phyloP scores from a whole-genome alignment of 805 yeast genomes.

The Wickerhamiella azymoides region DNA sequence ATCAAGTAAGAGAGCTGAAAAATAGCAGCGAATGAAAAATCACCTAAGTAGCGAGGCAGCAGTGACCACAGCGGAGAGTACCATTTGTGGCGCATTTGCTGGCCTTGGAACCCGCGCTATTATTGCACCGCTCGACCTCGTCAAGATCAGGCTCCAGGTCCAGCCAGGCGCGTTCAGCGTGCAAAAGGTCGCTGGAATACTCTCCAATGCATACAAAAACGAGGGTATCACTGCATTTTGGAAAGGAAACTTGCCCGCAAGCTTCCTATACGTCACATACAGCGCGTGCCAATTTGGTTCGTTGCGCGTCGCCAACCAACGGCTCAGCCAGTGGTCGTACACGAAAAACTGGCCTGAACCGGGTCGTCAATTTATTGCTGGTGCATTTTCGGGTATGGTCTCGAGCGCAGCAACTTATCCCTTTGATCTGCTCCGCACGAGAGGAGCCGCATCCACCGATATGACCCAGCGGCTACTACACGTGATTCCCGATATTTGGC shows the following conservation, averaged over 20 bases:
- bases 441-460: conserved; percentile 54
- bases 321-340: conserved; percentile 23
- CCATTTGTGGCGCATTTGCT: conserved; percentile 57
- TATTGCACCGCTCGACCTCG: conserved; percentile 66
- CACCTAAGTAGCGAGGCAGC: conserved; percentile 31
- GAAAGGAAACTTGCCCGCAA: conserved; percentile 95
- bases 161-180: conserved; percentile 22
- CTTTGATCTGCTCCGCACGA: conserved; percentile 74
- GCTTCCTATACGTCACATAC: conserved; percentile 66
- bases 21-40: conserved; percentile 9
- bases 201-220: conserved; percentile 32
- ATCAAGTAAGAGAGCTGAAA: not conserved
- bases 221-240: conserved; percentile 76
- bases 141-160: conserved; percentile 64
- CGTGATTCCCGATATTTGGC: conserved; percentile 26
- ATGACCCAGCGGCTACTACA: conserved; percentile 15
- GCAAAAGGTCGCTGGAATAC: conserved; percentile 19
- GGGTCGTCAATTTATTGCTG: conserved; percentile 43
- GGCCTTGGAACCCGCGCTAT: conserved; percentile 50
- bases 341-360: conserved; percentile 25
- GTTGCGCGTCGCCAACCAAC: conserved; percentile 41
- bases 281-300: conserved; percentile 77
- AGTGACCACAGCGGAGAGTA: conserved; percentile 39
- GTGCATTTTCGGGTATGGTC: conserved; percentile 60
- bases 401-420: conserved; percentile 77